Percentiles rank a stretch among this genome's conserved stretches.
Conservation (phyloP, 306 rosid species). For the Prinsepia uniflora region DNA sequence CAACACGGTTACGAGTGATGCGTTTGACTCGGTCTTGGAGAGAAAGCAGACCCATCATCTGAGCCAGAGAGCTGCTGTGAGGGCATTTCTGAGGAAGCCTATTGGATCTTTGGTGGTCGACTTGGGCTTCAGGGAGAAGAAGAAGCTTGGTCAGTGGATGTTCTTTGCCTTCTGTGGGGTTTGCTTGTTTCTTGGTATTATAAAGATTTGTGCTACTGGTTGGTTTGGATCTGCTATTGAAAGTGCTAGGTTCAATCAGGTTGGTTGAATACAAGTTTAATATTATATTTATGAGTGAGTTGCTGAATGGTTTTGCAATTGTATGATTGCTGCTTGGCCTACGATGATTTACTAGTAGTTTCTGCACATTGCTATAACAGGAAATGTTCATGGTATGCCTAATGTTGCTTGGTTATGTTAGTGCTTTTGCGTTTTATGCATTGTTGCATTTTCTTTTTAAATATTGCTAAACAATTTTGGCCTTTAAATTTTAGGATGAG, state of each 20-base stretch:
- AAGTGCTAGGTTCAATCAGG: constrained; percentile 53
- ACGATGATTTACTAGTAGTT: background rate
- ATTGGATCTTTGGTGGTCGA: constrained; percentile 57
- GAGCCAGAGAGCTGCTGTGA: constrained; percentile 48
- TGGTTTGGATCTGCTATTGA: constrained; percentile 97
- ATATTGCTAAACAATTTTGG: constrained; percentile 18
- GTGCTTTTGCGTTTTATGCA: background rate
- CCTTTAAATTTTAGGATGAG: constrained; percentile 45
- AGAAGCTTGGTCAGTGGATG: constrained; percentile 86
- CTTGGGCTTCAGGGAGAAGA: constrained; percentile 67
- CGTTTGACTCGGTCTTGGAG: constrained; percentile 41
- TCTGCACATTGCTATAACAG: background rate
- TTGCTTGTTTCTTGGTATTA: constrained; percentile 76
- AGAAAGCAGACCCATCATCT: constrained; percentile 53
- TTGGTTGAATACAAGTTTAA: constrained; percentile 12
- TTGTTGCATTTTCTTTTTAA: background rate
- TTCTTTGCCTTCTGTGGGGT: constrained; percentile 73
- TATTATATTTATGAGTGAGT: background rate
- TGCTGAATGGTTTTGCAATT: background rate
- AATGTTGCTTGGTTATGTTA: background rate
- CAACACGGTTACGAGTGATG: constrained; percentile 33
- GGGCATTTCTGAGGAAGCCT: constrained; percentile 44
- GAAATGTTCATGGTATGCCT: background rate
- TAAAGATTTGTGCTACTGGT: constrained; percentile 89
- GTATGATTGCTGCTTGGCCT: background rate